phyloP scores from a whole-genome alignment of 495 filamentous ascomycete species.

The Clavariopsis aquatica region DNA sequence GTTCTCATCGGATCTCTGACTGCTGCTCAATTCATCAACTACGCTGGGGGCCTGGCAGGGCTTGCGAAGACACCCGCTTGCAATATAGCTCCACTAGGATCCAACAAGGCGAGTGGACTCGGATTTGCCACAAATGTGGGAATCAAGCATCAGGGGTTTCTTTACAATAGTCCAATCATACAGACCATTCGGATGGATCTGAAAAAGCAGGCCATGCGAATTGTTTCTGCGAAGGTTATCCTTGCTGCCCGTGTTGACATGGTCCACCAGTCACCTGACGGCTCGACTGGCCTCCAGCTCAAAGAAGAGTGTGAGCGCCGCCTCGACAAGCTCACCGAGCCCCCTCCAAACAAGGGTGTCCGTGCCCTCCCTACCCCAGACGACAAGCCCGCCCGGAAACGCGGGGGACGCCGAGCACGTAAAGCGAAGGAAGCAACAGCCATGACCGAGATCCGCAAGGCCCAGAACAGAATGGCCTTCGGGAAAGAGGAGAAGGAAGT shows the following conservation, averaged over 20 bases:
- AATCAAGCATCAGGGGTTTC: conserved; percentile 86
- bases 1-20: conserved; percentile 90
- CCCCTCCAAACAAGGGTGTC: conserved; percentile 85
- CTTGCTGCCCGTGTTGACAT: conserved; percentile 87
- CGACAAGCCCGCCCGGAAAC: conserved; percentile 91
- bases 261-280: conserved; percentile 79
- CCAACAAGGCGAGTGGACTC: conserved; percentile 76
- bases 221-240: conserved; percentile 89
- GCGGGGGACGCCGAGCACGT: conserved; percentile 84
- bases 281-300: conserved; percentile 80
- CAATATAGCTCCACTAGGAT: conserved; percentile 86
- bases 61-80: conserved; percentile 90
- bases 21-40: conserved; percentile 93
- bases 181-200: conserved; percentile 78
- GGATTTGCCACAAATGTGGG: conserved; percentile 95
- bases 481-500: conserved; percentile 95
- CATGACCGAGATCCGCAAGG: conserved; percentile 95
- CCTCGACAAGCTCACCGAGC: conserved; percentile 90
- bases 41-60: conserved; percentile 81
- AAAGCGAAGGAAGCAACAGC: conserved; percentile 97
- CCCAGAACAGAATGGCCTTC: conserved; percentile 94
- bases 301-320: conserved; percentile 79
- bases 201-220: conserved; percentile 93
- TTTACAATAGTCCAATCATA: conserved; percentile 88
- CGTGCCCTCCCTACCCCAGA: conserved; percentile 91